Evolutionary conservation across 495 filamentous ascomycete genomes (phyloP).

Genomic region (Penicillium ucsense): DNA sequence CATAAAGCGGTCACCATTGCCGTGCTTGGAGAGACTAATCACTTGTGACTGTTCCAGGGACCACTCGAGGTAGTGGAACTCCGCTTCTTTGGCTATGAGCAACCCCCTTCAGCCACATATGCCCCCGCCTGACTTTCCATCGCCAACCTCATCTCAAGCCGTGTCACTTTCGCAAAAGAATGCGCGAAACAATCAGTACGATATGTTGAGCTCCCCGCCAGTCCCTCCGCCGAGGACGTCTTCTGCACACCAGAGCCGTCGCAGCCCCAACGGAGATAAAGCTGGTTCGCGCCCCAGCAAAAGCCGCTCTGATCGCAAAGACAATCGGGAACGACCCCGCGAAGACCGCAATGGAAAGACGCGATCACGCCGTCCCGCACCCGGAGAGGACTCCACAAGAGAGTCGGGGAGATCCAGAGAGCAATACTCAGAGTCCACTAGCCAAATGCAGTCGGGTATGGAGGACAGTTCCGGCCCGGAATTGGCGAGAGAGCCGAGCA

Average conservation of each 20-base stretch:
- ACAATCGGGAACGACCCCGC: constrained; percentile 21
- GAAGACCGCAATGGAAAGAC: constrained; percentile 26
- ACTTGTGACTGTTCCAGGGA: no score
- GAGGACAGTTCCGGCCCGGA: constrained; percentile 17
- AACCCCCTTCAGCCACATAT: constrained; percentile 26
- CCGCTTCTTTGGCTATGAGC: constrained; percentile 39
- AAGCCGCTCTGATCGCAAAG: constrained; percentile 22
- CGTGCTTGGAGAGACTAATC: no score
- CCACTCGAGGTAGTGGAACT: constrained; percentile 7
- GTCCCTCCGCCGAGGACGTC: constrained; percentile 38
- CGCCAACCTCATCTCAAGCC: constrained; percentile 20
- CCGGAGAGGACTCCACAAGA: constrained; percentile 19
- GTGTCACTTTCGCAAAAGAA: constrained; percentile 23
- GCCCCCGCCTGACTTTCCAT: constrained; percentile 25
- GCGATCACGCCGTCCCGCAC: constrained; percentile 23
- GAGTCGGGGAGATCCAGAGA: constrained; percentile 11
- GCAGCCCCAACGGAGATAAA: constrained; percentile 28
- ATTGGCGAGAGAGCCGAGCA: constrained; percentile 30
- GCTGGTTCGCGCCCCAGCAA: constrained; percentile 26
- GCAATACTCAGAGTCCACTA: constrained; percentile 5
- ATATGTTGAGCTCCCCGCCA: constrained; percentile 30
- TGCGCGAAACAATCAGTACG: constrained; percentile 28
- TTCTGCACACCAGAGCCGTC: constrained; percentile 31
- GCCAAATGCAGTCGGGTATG: constrained; percentile 14
- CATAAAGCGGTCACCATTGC: no score